Conservation (phyloP, 2,329 filamentous ascomycete species). For the Rutstroemia sp. region DNA sequence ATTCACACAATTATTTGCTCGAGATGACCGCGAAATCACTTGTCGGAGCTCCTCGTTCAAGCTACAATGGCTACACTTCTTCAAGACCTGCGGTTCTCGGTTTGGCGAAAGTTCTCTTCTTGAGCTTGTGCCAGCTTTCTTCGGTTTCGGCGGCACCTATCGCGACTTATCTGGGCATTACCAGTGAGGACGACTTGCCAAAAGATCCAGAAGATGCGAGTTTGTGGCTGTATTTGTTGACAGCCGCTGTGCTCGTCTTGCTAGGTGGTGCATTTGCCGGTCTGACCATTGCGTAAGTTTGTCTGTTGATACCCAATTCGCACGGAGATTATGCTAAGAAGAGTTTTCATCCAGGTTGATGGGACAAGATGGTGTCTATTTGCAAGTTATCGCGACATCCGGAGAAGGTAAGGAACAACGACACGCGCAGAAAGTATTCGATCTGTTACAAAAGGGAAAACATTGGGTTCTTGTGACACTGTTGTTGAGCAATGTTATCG, state of each 20-base stretch:
- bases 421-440: constrained; percentile 75
- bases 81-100: constrained; percentile 44
- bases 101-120: constrained; percentile 43
- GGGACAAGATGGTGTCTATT: constrained; percentile 84
- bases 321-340: constrained; percentile 7
- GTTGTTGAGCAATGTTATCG: constrained; percentile 91
- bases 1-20: constrained; percentile 2
- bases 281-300: constrained; percentile 72
- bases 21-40: constrained; percentile 20
- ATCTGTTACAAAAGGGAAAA: constrained; percentile 78
- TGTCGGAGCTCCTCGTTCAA: constrained; percentile 12
- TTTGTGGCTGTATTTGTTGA: constrained; percentile 73
- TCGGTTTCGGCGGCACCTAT: constrained; percentile 29
- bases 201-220: constrained; percentile 52
- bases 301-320: too few relatives aligned
- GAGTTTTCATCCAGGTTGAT: constrained; percentile 29
- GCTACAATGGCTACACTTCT: constrained; percentile 32
- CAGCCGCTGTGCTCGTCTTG: constrained; percentile 75
- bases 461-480: constrained; percentile 97
- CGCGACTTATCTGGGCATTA: constrained; percentile 34
- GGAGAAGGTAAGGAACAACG: constrained; percentile 77
- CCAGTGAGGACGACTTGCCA: constrained; percentile 38
- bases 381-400: constrained; percentile 87
- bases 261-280: constrained; percentile 91
- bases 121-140: constrained; percentile 37